Percentiles rank a stretch among this genome's conserved stretches.
Conservation (phyloP, 257 asterid species). For the Solanum medicagineum region DNA sequence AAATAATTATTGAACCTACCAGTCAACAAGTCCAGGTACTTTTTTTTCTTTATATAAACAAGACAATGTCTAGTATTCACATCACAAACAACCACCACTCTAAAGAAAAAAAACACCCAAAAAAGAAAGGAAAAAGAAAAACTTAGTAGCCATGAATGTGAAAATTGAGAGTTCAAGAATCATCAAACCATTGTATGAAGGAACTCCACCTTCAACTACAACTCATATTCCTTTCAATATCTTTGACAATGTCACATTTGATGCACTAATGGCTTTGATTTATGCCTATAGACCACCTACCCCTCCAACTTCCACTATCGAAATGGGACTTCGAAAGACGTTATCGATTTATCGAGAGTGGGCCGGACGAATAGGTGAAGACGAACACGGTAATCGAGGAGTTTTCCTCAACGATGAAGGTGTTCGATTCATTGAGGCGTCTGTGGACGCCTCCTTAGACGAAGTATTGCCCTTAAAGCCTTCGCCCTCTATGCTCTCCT, state of each 20-base stretch:
- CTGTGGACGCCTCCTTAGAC: constrained; percentile 33
- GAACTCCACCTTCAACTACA: constrained; percentile 23
- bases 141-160: constrained; percentile 24
- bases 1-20: too few relatives aligned
- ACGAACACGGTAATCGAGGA: constrained; percentile 17
- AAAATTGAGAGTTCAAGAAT: constrained; percentile 46
- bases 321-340: constrained; percentile 51
- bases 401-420: constrained; percentile 59
- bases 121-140: too few relatives aligned
- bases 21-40: too few relatives aligned
- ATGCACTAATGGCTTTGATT: constrained; percentile 55
- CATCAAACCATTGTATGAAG: constrained; percentile 51
- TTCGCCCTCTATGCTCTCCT: constrained; percentile 35
- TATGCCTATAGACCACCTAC: constrained; percentile 67
- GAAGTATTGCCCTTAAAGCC: constrained; percentile 25
- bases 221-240: constrained; percentile 34
- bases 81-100: not conserved
- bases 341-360: constrained; percentile 46
- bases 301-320: constrained; percentile 33
- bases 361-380: constrained; percentile 63
- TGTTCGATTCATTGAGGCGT: constrained; percentile 60
- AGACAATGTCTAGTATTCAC: not conserved
- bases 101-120: not conserved
- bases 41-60: not conserved
- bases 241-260: constrained; percentile 55